phyloP scores from a whole-genome alignment of 805 yeast genomes.

The Spathaspora gorwiae region DNA sequence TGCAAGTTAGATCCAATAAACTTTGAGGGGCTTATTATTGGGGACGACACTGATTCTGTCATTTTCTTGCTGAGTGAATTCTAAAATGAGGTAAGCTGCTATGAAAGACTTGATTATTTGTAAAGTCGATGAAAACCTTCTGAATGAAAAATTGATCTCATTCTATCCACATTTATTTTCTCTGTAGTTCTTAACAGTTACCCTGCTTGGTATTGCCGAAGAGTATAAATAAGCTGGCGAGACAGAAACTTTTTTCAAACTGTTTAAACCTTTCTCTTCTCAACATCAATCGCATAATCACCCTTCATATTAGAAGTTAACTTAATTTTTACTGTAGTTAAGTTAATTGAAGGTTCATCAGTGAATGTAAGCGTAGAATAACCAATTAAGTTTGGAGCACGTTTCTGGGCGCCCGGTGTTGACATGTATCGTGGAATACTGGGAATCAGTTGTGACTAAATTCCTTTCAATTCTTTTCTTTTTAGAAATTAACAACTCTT shows the following conservation, averaged over 20 bases:
- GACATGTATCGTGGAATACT: slow-evolving; percentile 34
- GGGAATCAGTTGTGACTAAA: slow-evolving; percentile 46
- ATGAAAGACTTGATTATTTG: too few relatives aligned
- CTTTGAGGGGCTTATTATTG: slow-evolving; percentile 11
- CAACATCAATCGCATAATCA: slow-evolving; percentile 39
- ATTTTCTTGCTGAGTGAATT: too few relatives aligned
- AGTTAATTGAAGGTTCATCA: slow-evolving; percentile 18
- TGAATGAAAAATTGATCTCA: too few relatives aligned
- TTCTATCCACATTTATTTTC: not conserved
- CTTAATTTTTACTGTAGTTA: slow-evolving; percentile 9
- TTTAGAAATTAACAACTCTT: not conserved
- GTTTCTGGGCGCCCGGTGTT: slow-evolving; percentile 46
- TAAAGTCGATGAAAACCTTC: too few relatives aligned
- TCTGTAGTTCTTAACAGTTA: not conserved
- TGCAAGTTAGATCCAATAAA: slow-evolving; percentile 30
- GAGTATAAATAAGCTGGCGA: not conserved
- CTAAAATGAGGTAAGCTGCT: too few relatives aligned
- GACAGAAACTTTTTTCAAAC: not conserved
- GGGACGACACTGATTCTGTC: too few relatives aligned
- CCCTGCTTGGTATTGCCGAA: not conserved
- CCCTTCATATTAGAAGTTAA: slow-evolving; percentile 19
- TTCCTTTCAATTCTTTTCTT: slow-evolving; percentile 4
- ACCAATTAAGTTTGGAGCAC: slow-evolving; percentile 35
- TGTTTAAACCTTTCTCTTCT: slow-evolving; percentile 7
- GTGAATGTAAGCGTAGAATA: slow-evolving; percentile 35